Percentiles rank a stretch among this genome's conserved stretches.
phyloP scores from a whole-genome alignment of 257 asterid species.

The Penstemon newberryi region DNA sequence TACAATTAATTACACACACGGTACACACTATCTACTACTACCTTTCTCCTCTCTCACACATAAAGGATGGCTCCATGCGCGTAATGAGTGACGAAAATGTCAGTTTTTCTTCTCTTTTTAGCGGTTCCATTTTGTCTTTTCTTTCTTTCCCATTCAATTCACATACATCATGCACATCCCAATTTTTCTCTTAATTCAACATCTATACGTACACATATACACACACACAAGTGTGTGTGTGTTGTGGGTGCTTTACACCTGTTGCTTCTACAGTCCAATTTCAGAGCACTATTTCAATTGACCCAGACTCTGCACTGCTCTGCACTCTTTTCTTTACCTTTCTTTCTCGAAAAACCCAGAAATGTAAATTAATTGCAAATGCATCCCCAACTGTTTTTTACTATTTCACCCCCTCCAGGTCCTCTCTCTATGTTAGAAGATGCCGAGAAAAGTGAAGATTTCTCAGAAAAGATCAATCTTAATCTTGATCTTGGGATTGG shows the following conservation, averaged over 20 bases:
- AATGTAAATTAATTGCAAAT: slow-evolving; percentile 33
- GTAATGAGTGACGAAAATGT: slow-evolving; percentile 35
- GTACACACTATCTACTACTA: background rate
- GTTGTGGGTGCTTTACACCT: slow-evolving; percentile 36
- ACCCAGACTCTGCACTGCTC: slow-evolving; percentile 15
- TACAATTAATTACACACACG: background rate
- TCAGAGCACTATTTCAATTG: slow-evolving; percentile 35
- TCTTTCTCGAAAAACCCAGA: slow-evolving; percentile 25
- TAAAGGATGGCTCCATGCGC: slow-evolving; percentile 47
- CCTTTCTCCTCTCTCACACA: slow-evolving; percentile 15
- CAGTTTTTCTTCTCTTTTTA: slow-evolving; percentile 26
- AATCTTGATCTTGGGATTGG: slow-evolving; percentile 52
- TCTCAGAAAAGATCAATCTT: slow-evolving; percentile 38
- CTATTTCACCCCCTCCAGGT: slow-evolving; percentile 30
- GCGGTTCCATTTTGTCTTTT: slow-evolving; percentile 37
- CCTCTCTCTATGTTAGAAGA: slow-evolving; percentile 24
- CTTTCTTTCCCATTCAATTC: slow-evolving; percentile 15
- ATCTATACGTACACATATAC: background rate
- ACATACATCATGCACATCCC: background rate
- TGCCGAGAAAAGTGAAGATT: slow-evolving; percentile 14
- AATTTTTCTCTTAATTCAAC: no score
- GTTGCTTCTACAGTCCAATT: slow-evolving; percentile 29
- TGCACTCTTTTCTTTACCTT: slow-evolving; percentile 18
- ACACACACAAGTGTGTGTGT: slow-evolving; percentile 16
- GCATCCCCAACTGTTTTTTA: slow-evolving; percentile 34